Evolutionary conservation across 768 basidiomycete species (phyloP), one percentile per base, ranked within the genome.

Genomic region (Boletales sp.): DNA sequence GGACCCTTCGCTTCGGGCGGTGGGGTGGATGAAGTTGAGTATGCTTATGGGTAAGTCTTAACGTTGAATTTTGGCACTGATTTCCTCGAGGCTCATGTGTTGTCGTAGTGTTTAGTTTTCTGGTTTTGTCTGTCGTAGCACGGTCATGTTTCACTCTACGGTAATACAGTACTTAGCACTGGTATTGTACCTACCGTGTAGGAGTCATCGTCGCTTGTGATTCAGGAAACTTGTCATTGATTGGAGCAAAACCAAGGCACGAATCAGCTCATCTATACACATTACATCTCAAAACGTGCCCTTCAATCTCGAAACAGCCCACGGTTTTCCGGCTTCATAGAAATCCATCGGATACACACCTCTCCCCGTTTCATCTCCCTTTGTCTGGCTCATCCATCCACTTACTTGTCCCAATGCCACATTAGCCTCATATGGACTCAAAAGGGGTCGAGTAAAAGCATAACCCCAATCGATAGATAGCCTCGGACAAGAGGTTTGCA

Each of bases 391-490:
- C 68, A 78, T 79, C 93, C 92, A 93, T 25, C 86, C 83, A 44
- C 77, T 75, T 1, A 89, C 52, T 48, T 41, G 54, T 30, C 69
- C 90, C 2, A 96, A 75, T 11, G 86, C 93, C 2, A 98, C 89
- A 5, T 86, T 82, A 0, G 90, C 86, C 69, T 98, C 96, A 64
- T 97, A 99, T 1, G 95, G 94, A 59, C 86, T 94, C 33, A 99
- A 70, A 43, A 98, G 73, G 3, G 96, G 96, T 18, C 79, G 74
- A 47, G 86, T 76, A 70, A 99, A 99, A 1, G 95, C 96, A 62
- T 94, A 94, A 4, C 96, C 96, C 96, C 96, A 99, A 64, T 99
- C 96, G 50, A 98, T 98, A 15, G 91, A 94, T 46, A 99, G 73
- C 21, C 96, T 83, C 4, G 96, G 96, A 67, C 96, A 98, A 0